phyloP scores from a whole-genome alignment of 2,329 filamentous ascomycete genomes.

The Cladosporium sp. region DNA sequence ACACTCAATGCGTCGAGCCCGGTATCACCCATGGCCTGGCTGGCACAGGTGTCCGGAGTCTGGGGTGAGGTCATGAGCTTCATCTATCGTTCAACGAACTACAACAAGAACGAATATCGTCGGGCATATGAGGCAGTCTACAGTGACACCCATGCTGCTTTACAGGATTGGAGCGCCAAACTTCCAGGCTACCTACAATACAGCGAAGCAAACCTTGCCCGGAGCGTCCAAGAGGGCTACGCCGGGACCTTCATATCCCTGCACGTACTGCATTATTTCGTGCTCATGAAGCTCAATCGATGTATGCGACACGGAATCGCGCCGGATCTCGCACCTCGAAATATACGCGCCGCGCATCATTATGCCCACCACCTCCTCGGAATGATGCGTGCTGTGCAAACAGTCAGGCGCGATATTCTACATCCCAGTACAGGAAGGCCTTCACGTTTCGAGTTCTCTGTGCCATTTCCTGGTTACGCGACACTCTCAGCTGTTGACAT shows the following conservation, averaged over 20 bases:
- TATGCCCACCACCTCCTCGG: slow-evolving; percentile 52
- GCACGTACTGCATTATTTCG: slow-evolving; percentile 62
- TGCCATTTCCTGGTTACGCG: slow-evolving; percentile 57
- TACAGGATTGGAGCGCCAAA: slow-evolving; percentile 55
- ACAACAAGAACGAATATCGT: slow-evolving; percentile 39
- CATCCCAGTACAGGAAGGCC: slow-evolving; percentile 14
- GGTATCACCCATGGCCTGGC: slow-evolving; percentile 52
- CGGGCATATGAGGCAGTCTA: slow-evolving; percentile 49
- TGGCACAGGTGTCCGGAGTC: slow-evolving; percentile 59
- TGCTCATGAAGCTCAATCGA: slow-evolving; percentile 61
- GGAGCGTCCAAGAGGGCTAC: slow-evolving; percentile 49
- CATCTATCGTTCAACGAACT: slow-evolving; percentile 50
- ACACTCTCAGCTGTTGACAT: slow-evolving; percentile 63
- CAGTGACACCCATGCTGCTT: slow-evolving; percentile 45
- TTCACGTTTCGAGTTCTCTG: slow-evolving; percentile 30
- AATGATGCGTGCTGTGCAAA: slow-evolving; percentile 22
- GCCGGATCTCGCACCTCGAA: slow-evolving; percentile 39
- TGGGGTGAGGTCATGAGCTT: slow-evolving; percentile 62
- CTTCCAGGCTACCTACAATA: slow-evolving; percentile 54
- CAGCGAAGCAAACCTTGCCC: slow-evolving; percentile 53
- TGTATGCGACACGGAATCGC: slow-evolving; percentile 47
- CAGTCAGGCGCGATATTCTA: slow-evolving; percentile 18
- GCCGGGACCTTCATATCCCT: slow-evolving; percentile 58
- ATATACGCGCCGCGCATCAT: slow-evolving; percentile 46
- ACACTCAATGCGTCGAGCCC: slow-evolving; percentile 35